Percentiles rank a stretch among this genome's conserved stretches.
Evolutionary conservation across 495 filamentous ascomycete genomes (phyloP).

Genomic region (Penicillium ochrochloron): DNA sequence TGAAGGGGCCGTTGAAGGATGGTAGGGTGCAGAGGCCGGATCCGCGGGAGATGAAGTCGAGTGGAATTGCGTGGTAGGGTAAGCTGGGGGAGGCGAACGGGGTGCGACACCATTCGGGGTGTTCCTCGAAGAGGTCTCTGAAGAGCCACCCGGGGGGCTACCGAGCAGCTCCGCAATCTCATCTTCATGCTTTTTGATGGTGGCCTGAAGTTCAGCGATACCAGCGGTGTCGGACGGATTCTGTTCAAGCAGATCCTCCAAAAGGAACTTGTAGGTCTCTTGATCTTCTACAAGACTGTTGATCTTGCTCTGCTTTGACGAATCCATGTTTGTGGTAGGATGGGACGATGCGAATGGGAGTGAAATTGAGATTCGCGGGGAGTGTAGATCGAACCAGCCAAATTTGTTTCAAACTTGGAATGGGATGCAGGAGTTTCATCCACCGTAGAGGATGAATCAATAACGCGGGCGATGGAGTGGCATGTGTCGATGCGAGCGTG

Average conservation of each 20-base stretch:
- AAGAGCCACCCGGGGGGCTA: not conserved
- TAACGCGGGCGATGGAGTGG: not conserved
- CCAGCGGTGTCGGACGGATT: slow-evolving; percentile 21
- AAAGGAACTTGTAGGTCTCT: slow-evolving; percentile 39
- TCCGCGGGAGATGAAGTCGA: not conserved
- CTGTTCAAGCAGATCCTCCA: slow-evolving; percentile 36
- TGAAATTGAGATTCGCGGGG: not conserved
- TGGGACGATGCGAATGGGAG: not conserved
- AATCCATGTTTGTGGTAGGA: slow-evolving; percentile 18
- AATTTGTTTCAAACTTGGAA: not conserved
- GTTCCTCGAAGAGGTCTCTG: not conserved
- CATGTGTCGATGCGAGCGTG: not conserved
- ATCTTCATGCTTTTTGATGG: slow-evolving; percentile 17
- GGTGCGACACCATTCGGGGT: not conserved
- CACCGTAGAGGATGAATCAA: not conserved
- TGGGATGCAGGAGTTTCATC: not conserved
- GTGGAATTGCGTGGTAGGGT: not conserved
- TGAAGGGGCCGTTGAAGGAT: slow-evolving; percentile 29
- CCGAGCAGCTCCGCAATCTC: slow-evolving; percentile 22
- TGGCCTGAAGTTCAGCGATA: slow-evolving; percentile 12
- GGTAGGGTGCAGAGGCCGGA: slow-evolving; percentile 12
- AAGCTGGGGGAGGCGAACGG: not conserved
- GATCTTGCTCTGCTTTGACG: slow-evolving; percentile 14
- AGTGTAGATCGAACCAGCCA: not conserved
- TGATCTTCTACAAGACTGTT: slow-evolving; percentile 40